These are phyloP conservation scores for Quercus phellos DNA, from an alignment of 331 rosid species.

Conservation along the genomic window DNA sequence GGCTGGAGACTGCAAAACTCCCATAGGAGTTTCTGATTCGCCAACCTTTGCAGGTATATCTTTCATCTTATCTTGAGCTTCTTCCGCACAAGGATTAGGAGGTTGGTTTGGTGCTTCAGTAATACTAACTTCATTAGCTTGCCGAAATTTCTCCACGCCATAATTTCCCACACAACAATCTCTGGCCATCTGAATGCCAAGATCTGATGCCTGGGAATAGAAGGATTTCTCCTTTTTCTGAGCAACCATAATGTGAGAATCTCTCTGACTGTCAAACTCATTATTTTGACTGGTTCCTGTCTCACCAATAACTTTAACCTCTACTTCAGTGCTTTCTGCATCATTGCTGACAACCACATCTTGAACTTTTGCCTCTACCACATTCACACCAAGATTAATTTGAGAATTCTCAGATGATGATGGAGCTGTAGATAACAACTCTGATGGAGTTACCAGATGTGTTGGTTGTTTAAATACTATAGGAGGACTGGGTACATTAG, in stretches of 20 bases:
- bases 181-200: constrained; percentile 90
- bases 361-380: constrained; percentile 44
- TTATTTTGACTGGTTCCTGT: constrained; percentile 42
- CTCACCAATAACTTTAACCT: constrained; percentile 71
- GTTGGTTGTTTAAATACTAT: constrained; percentile 71
- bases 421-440: constrained; percentile 63
- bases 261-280: constrained; percentile 44
- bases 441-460: constrained; percentile 92
- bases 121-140: constrained; percentile 37
- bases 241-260: constrained; percentile 31
- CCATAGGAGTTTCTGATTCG: constrained; percentile 41
- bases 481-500: constrained; percentile 50
- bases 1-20: constrained; percentile 45
- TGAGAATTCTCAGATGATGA: constrained; percentile 60
- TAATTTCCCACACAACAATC: constrained; percentile 53
- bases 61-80: constrained; percentile 48
- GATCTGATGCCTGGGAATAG: constrained; percentile 94
- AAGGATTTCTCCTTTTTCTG: constrained; percentile 73
- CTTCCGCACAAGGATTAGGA: constrained; percentile 41
- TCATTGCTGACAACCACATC: constrained; percentile 57
- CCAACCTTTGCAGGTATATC: constrained; percentile 40
- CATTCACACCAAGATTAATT: constrained; percentile 47
- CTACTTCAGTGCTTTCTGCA: constrained; percentile 57
- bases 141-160: constrained; percentile 46
- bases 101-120: constrained; percentile 32